Evolutionary conservation across 306 rosid species (phyloP).

Genomic region (Benincasa hispida): DNA sequence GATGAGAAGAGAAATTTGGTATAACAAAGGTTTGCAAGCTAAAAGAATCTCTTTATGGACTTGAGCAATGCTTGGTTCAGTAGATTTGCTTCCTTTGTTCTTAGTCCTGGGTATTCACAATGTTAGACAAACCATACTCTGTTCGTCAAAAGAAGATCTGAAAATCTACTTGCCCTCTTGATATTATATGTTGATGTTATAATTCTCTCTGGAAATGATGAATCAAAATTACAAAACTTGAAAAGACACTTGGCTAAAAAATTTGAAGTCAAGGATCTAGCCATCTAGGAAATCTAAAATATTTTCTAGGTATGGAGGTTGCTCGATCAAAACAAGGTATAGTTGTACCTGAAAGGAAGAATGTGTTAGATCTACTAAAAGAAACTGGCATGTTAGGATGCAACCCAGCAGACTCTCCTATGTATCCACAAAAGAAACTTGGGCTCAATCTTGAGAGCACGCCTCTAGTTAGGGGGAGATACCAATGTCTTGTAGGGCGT

Average conservation of each 20-base stretch:
- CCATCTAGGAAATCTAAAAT: not conserved
- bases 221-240: not conserved
- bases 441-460: not conserved
- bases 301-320: not conserved
- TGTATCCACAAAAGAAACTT: not conserved
- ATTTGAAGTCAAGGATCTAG: not conserved
- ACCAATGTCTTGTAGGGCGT: not conserved
- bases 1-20: too few relatives aligned
- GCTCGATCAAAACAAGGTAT: not conserved
- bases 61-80: too few relatives aligned
- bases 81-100: not conserved
- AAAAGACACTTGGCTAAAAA: not conserved
- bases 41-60: too few relatives aligned
- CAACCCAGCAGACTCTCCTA: not conserved
- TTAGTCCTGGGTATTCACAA: not conserved
- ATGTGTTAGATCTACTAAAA: not conserved
- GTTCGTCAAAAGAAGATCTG: not conserved
- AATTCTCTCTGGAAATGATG: not conserved
- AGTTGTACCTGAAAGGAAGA: not conserved
- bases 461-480: not conserved
- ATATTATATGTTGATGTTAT: not conserved
- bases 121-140: not conserved
- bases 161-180: not conserved
- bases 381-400: not conserved
- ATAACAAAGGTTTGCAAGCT: too few relatives aligned